phyloP scores from a whole-genome alignment of 176 grass and related monocot genomes.

The Olyra latifolia region DNA sequence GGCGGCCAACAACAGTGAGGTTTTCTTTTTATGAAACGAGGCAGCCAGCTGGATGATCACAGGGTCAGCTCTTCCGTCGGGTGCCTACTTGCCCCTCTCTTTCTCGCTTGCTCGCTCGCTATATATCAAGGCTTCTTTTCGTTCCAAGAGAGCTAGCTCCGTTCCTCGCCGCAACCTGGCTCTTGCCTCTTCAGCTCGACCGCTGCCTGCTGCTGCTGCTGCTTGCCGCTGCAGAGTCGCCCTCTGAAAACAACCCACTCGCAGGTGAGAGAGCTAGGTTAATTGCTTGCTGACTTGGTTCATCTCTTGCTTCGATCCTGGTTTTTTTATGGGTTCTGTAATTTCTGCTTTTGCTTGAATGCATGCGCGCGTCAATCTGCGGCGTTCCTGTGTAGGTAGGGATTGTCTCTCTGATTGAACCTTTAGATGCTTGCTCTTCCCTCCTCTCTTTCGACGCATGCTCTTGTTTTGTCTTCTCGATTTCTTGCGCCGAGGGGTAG shows the following conservation, averaged over 20 bases:
- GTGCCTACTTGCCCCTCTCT: too few relatives aligned
- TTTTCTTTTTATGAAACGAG: too few relatives aligned
- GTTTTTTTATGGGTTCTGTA: neutral
- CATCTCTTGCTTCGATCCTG: neutral
- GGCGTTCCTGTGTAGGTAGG: neutral
- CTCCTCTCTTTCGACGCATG: neutral
- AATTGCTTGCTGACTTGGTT: neutral
- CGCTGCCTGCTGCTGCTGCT: neutral
- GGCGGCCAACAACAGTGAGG: neutral
- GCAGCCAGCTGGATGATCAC: too few relatives aligned
- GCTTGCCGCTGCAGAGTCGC: neutral
- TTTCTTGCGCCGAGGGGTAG: neutral
- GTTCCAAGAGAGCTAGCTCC: neutral
- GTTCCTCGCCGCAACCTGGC: neutral
- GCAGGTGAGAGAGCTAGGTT: neutral
- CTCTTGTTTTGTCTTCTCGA: neutral
- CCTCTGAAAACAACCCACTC: neutral
- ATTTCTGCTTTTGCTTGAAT: neutral
- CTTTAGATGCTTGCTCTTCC: neutral
- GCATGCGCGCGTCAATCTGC: neutral
- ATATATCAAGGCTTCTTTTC: slow-evolving; percentile 14
- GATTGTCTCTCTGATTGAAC: neutral
- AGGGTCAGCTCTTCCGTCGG: too few relatives aligned
- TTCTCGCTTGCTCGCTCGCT: neutral
- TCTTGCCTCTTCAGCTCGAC: neutral